Base-by-base conservation (phyloP, 2,329 filamentous ascomycete species). In the Ophiosphaerella korrae region DNA sequence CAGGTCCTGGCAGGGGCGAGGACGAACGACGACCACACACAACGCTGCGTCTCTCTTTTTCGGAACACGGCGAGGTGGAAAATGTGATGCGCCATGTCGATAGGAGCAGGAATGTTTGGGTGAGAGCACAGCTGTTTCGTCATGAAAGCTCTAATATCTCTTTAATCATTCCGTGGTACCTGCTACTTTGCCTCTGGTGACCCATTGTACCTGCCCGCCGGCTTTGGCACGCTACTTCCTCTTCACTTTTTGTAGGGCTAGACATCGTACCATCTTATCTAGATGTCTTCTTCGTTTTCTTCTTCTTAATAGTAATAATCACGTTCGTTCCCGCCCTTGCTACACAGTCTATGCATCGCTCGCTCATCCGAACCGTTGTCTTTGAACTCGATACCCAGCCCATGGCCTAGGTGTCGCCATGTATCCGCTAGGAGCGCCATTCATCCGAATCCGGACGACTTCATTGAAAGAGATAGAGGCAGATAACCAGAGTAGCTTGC, bases 1-100 rank as follows among this genome's bases (percentile, higher is more conserved):
- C 26, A 47, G 62, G 59, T 57, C 49, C 45, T 47, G 54, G 53
- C 55, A 49, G 64, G 62, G 59, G 50, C 42, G 50, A 45, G 37
- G 39, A 55, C 42, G 47, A 47, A 51, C 61, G 48, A 63, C 64
- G 51, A 61, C 70, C 68, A 71, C 56, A 53, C 68, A 70, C 55
- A 50, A 46, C 33, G 59, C 62, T 55, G 51, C 63, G 58, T 64
- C 51, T 58, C 62, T 55, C 48, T 58, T 50, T 56, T 55, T 41
- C 56, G 52, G 48, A 52, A 57, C 60, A 58, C 55, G 24, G 50
- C 52, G 46, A 53, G 48, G 52, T 42, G 43, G 55, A 33, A 58
- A 40, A 43, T 60, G 60, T 65, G 61, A 63, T 64, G 53, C 57
- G 55, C 55, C 48, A 55, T 57, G 52, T 52, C 42, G 38, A 49